Base-by-base conservation (phyloP, 2,329 filamentous ascomycete genomes). In the Penicillium corylophilum region DNA sequence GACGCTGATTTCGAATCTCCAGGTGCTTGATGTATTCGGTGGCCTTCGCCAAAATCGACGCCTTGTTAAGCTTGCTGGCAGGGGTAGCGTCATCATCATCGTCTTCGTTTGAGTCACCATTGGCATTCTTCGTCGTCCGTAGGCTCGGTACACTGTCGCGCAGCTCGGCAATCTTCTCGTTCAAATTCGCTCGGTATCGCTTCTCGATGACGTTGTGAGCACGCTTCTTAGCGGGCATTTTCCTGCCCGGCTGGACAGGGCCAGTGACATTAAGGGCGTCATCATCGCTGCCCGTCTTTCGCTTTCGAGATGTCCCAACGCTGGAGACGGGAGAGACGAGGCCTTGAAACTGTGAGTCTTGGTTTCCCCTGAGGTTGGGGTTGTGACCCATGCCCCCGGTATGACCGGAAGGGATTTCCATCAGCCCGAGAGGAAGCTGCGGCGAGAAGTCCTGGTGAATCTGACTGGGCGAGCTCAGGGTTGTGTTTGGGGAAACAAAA, bases 171-270 rank as follows among this genome's bases (percentile, higher is more conserved):
- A 97, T 97, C 77, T 97, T 97, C 69, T 96, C 93, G 67, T 97
- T 97, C 51, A 97, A 80, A 66, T 97, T 97, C 48, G 90, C 96
- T 64, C 93, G 86, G 72, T 97, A 97, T 60, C 93, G 81, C 79
- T 96, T 97, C 75, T 97, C 93, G 57, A 97, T 96, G 81, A 97
- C 94, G 72, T 96, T 97, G 74, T 97, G 93, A 2, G 93, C 91
- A 28, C 92, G 95, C 80, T 96, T 96, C 79, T 96, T 96, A 66
- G 77, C 64, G 80, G 85, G 62, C 77, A 82, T 60, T 80, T 83
- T 78, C 12, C 86, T 73, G 35, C 64, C 63, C 2, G 62, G 58
- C 49, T 62, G 64, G 3, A 63, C 51, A 22, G 64, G 48, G 9
- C 56, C 59, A 38, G 72, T 71, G 65, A 65, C 56, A 1, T 59